Evolutionary conservation across 352 stramenopile genomes (phyloP), one percentile per base, ranked within the genome.

Genomic region (Globisporangium viniferum): DNA sequence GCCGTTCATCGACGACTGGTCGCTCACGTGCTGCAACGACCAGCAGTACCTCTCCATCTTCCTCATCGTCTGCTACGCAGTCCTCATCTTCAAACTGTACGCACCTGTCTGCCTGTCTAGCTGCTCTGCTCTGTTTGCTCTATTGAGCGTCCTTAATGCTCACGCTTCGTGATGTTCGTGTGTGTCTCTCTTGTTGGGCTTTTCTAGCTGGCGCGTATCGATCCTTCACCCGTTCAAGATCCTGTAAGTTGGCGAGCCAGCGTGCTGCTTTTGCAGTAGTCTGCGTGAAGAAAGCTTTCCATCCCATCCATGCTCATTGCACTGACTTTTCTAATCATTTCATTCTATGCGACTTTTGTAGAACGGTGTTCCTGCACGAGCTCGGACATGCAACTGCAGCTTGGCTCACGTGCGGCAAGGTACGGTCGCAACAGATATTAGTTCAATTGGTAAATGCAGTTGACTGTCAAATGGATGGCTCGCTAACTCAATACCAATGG

Each of bases 141-240:
- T 7, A 29, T 33, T 54, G 58, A 12, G 33, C 0, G 14, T 49
- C 24, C 35, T 24, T 35, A 3, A 6, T 36, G 15, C 12, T 59
- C 3, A 59, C 27, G 53, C 18, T 68, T 9, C 54, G 33, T 60
- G 53, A 29, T 62, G 44, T 29, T 53, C 61, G 22, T 39, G 9
- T 41, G n/a, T 59, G n/a, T 51, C 1, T 46, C n/a, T 53, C 10
- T 29, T 35, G 14, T 39, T 68, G 33, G 22, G 53, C 24, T 36
- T 29, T n/a, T 88, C 41, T 73, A 93, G 84, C 74, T 97, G 89
- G 89, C 85, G 88, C 69, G 78, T 94, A 24, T 84, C 82, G 41
- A 83, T 97, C 36, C 77, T 97, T 4, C 88, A 95, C 63, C 89
- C 89, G 35, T 95, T 97, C 68, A 97, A 97, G 64, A 95, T 95